Base-by-base conservation (phyloP, 2,329 filamentous ascomycete genomes). In the Hirsutella rhossiliensis region DNA sequence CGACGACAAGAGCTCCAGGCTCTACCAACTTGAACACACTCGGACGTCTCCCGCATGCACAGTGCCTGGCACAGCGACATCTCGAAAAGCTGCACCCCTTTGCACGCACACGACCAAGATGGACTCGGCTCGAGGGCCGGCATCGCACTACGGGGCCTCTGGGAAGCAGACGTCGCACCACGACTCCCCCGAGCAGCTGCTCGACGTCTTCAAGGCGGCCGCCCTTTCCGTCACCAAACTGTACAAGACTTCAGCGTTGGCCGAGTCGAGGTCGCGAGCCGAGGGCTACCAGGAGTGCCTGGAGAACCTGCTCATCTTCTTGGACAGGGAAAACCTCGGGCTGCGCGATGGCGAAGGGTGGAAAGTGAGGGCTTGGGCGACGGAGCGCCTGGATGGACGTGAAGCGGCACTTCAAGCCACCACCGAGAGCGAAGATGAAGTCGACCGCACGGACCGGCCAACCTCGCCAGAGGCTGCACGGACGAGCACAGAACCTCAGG, bases 241-340 rank as follows among this genome's bases (percentile, higher is more conserved):
- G 13, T 97, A 97, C 69, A 96, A 95, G 65, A 89, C 82, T 34
- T 90, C 90, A 3, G 83, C 86, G 12, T 73, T 80, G 29, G 84
- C 86, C 41, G 82, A 92, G 60, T 73, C 82, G 41, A 81, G 82
- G 55, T 80, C 87, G 40, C 80, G 86, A 41, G 68, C 77, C 42
- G 82, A 89, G 34, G 92, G 92, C 23, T 97, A 96, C 55, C 89
- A 96, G 61, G 89, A 97, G 58, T 94, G 89, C 32, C 69, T 98
- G 32, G 87, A 96, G 50, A 90, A 97, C 52, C 69, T 98, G 5
- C 67, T 96, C n/a, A 65, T 73, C 15, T 94, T 94, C 53, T 68
- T 97, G 43, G 89, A 97, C 59, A 83, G 78, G 57, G 81, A 88
- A 57, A 80, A 86, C 50, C 71, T 94, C 44, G 87, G 87, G 0